phyloP scores from a whole-genome alignment of 2,329 filamentous ascomycete species.

The Cytospora leucostoma region DNA sequence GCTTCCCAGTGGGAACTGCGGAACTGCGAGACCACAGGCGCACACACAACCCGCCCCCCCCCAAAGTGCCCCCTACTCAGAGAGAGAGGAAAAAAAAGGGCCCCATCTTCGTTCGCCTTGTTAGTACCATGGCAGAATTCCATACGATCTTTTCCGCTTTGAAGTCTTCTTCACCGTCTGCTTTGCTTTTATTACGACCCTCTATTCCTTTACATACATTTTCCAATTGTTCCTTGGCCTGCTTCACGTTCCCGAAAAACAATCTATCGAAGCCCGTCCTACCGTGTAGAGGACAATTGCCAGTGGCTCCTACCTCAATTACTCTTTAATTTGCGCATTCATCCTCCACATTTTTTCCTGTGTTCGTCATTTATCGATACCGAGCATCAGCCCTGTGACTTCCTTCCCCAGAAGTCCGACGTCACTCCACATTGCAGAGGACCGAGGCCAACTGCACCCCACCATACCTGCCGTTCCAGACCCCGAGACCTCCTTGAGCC shows the following conservation, averaged over 20 bases:
- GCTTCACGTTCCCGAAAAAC: neutral
- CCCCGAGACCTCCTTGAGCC: constrained; percentile 10
- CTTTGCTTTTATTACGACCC: neutral
- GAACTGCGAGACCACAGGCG: neutral
- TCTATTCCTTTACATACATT: neutral
- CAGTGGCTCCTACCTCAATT: neutral
- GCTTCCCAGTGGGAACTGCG: constrained; percentile 1
- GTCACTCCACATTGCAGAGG: constrained; percentile 5
- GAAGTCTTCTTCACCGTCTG: neutral
- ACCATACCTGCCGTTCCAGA: neutral
- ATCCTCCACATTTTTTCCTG: neutral
- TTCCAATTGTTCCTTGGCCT: neutral
- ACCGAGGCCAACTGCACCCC: constrained; percentile 1
- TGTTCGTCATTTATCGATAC: neutral
- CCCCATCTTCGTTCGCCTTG: constrained; percentile 9
- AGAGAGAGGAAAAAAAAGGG: neutral
- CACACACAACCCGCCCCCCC: neutral
- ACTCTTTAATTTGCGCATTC: neutral
- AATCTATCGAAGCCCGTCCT: neutral
- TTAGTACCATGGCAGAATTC: neutral
- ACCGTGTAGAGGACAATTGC: neutral
- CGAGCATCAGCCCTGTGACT: constrained; percentile 24
- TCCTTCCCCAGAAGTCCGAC: neutral
- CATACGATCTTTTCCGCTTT: neutral
- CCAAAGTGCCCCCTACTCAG: no score